phyloP scores from a whole-genome alignment of 2,329 filamentous ascomycete genomes.

The Alternaria novae-zelandiae region DNA sequence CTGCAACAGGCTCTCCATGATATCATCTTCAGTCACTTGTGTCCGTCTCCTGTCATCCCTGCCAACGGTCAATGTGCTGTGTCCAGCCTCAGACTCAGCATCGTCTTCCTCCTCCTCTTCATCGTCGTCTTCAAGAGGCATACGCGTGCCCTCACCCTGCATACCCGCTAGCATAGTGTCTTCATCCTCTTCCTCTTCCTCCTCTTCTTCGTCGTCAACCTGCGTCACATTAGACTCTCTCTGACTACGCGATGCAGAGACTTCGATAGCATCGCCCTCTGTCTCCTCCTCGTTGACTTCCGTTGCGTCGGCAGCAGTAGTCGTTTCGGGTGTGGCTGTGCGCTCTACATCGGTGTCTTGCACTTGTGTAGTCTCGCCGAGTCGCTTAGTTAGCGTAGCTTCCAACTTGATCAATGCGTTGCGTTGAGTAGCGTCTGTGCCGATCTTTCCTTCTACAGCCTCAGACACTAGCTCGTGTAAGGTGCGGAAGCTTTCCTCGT shows the following conservation, averaged over 20 bases:
- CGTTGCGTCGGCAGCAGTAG: constrained; percentile 14
- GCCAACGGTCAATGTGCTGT: constrained; percentile 10
- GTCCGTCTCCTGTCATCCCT: constrained; percentile 8
- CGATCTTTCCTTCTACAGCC: constrained; percentile 57
- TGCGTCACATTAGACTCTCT: neutral
- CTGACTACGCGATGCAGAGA: constrained; percentile 19
- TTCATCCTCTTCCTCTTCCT: constrained; percentile 36
- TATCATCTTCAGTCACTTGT: constrained; percentile 42
- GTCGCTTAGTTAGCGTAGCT: constrained; percentile 58
- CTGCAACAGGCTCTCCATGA: constrained; percentile 41
- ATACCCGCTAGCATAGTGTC: constrained; percentile 43
- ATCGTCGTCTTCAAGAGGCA: constrained; percentile 40
- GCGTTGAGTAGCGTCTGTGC: constrained; percentile 59
- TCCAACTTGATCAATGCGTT: constrained; percentile 63
- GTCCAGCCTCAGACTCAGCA: constrained; percentile 6
- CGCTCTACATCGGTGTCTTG: constrained; percentile 15
- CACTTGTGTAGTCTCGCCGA: constrained; percentile 44
- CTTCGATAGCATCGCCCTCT: constrained; percentile 20
- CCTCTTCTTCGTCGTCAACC: constrained; percentile 17
- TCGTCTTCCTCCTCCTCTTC: constrained; percentile 27
- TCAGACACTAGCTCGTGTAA: constrained; percentile 56
- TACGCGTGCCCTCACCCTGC: constrained; percentile 44
- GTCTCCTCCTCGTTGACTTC: constrained; percentile 15
- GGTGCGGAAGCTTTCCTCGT: constrained; percentile 33
- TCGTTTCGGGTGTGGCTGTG: constrained; percentile 20